Conservation (phyloP, 768 basidiomycete species). For the Boletus barrowsii region DNA sequence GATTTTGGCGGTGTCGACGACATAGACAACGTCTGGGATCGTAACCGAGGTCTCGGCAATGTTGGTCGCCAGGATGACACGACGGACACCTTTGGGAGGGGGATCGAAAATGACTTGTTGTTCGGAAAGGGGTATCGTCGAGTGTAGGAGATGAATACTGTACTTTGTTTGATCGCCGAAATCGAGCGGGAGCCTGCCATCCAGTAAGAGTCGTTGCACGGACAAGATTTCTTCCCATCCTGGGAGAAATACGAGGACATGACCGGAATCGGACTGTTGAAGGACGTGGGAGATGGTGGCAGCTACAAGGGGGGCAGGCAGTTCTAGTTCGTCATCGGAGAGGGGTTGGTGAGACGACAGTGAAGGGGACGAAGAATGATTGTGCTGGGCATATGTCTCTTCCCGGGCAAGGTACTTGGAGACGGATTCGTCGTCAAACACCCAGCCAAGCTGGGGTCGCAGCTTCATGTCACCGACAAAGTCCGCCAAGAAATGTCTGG, state of each 20-base stretch:
- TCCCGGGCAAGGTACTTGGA: slow-evolving; percentile 71
- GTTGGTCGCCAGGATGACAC: slow-evolving; percentile 91
- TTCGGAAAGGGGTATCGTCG: slow-evolving; percentile 81
- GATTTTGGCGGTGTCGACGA: slow-evolving; percentile 84
- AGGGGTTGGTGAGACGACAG: slow-evolving; percentile 6
- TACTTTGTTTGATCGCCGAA: slow-evolving; percentile 59
- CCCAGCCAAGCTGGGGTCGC: slow-evolving; percentile 49
- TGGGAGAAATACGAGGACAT: slow-evolving; percentile 88
- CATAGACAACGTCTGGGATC: slow-evolving; percentile 92
- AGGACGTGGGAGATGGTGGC: slow-evolving; percentile 79
- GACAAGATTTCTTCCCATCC: slow-evolving; percentile 88
- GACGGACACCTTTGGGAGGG: slow-evolving; percentile 69
- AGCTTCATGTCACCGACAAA: slow-evolving; percentile 52
- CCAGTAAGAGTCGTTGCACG: slow-evolving; percentile 62
- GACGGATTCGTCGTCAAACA: slow-evolving; percentile 68
- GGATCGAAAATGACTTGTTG: slow-evolving; percentile 90
- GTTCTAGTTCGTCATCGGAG: slow-evolving; percentile 57
- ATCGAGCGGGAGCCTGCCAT: slow-evolving; percentile 50
- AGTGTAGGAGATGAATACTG: slow-evolving; percentile 82
- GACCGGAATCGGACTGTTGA: slow-evolving; percentile 70
- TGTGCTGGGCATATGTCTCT: slow-evolving; percentile 17
- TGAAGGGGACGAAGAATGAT: slow-evolving; percentile 1
- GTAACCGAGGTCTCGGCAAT: slow-evolving; percentile 95
- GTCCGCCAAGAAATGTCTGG: slow-evolving; percentile 78
- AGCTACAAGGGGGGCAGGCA: slow-evolving; percentile 79